A percentile compares a stretch with the other conserved stretches of the same genome.
Conservation (phyloP, 2,329 filamentous ascomycete species). For the Fusarium hostae region DNA sequence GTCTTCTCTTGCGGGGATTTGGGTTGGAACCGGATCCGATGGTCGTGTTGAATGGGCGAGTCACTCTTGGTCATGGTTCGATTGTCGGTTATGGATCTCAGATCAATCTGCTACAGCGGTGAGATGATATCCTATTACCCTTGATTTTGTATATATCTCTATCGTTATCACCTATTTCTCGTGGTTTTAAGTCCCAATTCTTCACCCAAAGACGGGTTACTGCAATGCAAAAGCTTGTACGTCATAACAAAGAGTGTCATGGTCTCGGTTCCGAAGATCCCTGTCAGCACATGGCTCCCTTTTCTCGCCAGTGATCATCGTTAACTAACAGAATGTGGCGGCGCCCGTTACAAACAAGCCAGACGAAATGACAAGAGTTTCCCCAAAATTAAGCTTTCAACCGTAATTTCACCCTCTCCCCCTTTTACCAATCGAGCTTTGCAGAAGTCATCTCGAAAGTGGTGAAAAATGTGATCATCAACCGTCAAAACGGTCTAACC, state of each 20-base stretch:
- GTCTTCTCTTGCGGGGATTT: background rate
- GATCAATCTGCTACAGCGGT: background rate
- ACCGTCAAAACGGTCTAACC: background rate
- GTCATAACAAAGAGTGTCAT: background rate
- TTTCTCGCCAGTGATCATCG: background rate
- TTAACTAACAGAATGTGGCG: constrained; percentile 7
- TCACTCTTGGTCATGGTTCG: background rate
- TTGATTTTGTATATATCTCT: accelerated
- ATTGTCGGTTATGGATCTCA: background rate
- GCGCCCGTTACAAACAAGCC: background rate
- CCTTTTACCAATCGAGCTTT: background rate
- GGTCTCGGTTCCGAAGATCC: constrained; percentile 38
- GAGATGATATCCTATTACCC: background rate
- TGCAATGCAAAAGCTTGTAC: background rate
- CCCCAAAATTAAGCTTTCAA: background rate
- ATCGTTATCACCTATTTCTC: accelerated
- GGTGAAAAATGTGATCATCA: background rate
- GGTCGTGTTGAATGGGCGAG: background rate
- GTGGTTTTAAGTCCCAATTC: background rate
- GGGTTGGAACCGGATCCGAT: constrained; percentile 33
- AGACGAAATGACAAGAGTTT: background rate
- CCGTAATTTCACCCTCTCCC: background rate
- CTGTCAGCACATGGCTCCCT: background rate
- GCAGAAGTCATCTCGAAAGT: background rate
- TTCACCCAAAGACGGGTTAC: background rate